Evolutionary conservation across 2,329 filamentous ascomycete genomes (phyloP).

Genomic region (Neopestalotiopsis rosae): DNA sequence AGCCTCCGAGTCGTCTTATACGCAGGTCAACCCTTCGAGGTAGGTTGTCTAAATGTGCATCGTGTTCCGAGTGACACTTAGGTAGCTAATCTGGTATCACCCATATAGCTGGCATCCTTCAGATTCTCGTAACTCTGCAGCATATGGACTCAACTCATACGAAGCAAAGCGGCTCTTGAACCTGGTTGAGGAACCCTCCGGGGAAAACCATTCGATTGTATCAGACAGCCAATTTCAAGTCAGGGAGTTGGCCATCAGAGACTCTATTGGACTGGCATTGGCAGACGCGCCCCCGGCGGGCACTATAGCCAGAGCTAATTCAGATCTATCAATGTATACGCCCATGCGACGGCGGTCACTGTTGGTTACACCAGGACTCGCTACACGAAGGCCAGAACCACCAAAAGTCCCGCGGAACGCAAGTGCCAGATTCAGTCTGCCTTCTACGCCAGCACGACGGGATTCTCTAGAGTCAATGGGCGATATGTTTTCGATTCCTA

Average conservation of each 20-base stretch:
- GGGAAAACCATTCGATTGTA: slow-evolving; percentile 38
- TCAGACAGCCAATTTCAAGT: slow-evolving; percentile 42
- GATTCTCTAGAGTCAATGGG: slow-evolving; percentile 28
- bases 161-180: slow-evolving; percentile 50
- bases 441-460: slow-evolving; percentile 28
- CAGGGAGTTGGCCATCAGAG: slow-evolving; percentile 42
- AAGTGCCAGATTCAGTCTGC: slow-evolving; percentile 27
- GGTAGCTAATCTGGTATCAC: slow-evolving; percentile 7
- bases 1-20: slow-evolving; percentile 25
- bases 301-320: slow-evolving; percentile 46
- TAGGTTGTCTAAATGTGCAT: slow-evolving; percentile 16
- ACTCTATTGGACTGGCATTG: slow-evolving; percentile 36
- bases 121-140: slow-evolving; percentile 44
- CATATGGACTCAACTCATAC: slow-evolving; percentile 50
- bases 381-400: slow-evolving; percentile 30
- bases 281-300: slow-evolving; percentile 28
- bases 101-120: slow-evolving; percentile 33
- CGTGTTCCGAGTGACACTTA: slow-evolving; percentile 11
- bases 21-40: slow-evolving; percentile 22
- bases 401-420: slow-evolving; percentile 20
- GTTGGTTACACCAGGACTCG: slow-evolving; percentile 35
- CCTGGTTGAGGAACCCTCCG: slow-evolving; percentile 39
- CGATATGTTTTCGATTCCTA: slow-evolving; percentile 28
- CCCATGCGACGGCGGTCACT: slow-evolving; percentile 39
- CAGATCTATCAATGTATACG: slow-evolving; percentile 43